phyloP scores from a whole-genome alignment of 768 basidiomycete species.

The Suillus sp. region DNA sequence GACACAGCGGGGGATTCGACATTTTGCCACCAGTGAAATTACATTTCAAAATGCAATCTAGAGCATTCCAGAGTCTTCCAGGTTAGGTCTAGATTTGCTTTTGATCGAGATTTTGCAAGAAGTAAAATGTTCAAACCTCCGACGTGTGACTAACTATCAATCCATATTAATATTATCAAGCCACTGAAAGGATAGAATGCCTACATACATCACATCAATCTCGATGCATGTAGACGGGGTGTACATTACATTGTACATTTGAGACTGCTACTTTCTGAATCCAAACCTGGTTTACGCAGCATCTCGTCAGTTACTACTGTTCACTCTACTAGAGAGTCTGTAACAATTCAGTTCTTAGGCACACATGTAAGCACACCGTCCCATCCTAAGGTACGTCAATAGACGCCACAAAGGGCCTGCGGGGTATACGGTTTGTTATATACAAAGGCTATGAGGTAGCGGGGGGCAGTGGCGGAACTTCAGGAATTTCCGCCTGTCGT shows the following conservation, averaged over 20 bases:
- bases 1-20: no score
- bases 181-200: not conserved
- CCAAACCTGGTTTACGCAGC: not conserved
- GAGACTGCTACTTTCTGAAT: not conserved
- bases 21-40: no score
- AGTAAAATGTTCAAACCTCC: no score
- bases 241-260: not conserved
- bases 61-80: no score
- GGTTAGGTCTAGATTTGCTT: no score
- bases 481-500: slow-evolving; percentile 32
- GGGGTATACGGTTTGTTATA: slow-evolving; percentile 30
- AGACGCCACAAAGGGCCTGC: slow-evolving; percentile 10
- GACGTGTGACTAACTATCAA: not conserved
- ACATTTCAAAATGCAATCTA: no score
- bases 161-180: not conserved
- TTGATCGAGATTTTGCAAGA: no score
- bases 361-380: slow-evolving; percentile 14
- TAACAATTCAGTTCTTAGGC: not conserved
- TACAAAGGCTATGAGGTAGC: slow-evolving; percentile 15
- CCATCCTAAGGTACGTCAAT: slow-evolving; percentile 11
- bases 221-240: not conserved
- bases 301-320: not conserved
- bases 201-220: not conserved
- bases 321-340: not conserved
- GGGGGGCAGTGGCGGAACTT: slow-evolving; percentile 34